Percentiles rank a stretch among this genome's conserved stretches.
These are phyloP conservation scores for Macrocybe gigantea DNA, from an alignment of 768 basidiomycete species.

Conservation along the genomic window DNA sequence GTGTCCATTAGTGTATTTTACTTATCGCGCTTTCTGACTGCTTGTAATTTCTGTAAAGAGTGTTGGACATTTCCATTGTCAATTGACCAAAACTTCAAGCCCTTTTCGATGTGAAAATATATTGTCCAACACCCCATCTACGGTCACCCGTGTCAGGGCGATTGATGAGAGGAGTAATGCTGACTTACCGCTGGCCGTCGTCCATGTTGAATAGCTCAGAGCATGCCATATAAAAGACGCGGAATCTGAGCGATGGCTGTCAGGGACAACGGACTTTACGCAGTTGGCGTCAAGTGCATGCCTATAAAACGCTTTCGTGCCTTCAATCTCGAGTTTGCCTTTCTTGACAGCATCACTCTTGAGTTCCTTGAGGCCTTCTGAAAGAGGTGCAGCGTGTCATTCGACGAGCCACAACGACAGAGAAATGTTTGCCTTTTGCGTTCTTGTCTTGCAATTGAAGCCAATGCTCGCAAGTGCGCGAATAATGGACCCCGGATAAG, in stretches of 20 bases:
- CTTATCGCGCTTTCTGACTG: too few relatives aligned
- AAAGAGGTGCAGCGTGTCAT: too few relatives aligned
- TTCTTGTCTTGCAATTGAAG: slow-evolving; percentile 51
- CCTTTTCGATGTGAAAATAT: slow-evolving; percentile 39
- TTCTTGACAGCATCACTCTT: slow-evolving; percentile 41
- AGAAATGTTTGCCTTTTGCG: slow-evolving; percentile 24
- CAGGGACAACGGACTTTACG: neutral
- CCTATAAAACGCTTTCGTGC: slow-evolving; percentile 55
- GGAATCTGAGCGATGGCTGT: slow-evolving; percentile 34
- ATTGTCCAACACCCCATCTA: slow-evolving; percentile 56
- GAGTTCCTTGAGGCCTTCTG: slow-evolving; percentile 42
- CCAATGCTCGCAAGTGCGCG: slow-evolving; percentile 62
- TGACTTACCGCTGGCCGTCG: slow-evolving; percentile 53
- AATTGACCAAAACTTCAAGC: neutral
- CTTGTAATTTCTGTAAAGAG: too few relatives aligned
- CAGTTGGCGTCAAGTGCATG: slow-evolving; percentile 7
- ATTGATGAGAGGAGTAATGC: slow-evolving; percentile 4
- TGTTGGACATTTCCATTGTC: too few relatives aligned
- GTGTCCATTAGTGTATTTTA: too few relatives aligned
- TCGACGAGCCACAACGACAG: neutral
- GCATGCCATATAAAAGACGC: slow-evolving; percentile 70
- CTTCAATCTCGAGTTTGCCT: slow-evolving; percentile 42
- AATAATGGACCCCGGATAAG: slow-evolving; percentile 59
- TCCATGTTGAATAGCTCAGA: slow-evolving; percentile 63
- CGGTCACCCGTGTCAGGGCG: slow-evolving; percentile 1